These are phyloP conservation scores for Boletus fagicola DNA, from an alignment of 768 basidiomycete genomes.

Conservation along the genomic window DNA sequence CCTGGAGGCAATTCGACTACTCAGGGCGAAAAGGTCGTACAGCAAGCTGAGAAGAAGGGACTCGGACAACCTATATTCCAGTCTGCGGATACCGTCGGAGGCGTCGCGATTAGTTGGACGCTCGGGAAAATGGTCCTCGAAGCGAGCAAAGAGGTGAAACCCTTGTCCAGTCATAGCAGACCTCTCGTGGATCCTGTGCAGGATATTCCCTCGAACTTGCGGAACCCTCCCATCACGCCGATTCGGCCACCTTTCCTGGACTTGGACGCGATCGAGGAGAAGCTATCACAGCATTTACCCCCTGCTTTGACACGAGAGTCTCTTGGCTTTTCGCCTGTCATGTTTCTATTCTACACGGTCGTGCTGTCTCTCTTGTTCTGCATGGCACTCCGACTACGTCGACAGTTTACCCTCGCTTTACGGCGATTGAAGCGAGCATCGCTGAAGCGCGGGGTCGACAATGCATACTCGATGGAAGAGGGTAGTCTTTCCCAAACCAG, in stretches of 20 bases:
- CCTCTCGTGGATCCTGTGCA: conserved; percentile 77
- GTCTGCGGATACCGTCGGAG: conserved; percentile 86
- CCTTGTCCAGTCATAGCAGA: conserved; percentile 42
- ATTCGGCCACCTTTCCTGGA: conserved; percentile 63
- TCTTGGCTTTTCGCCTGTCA: conserved; percentile 69
- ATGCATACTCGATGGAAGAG: conserved; percentile 50
- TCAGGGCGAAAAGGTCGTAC: conserved; percentile 64
- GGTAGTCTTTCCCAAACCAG: conserved; percentile 13
- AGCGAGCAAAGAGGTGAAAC: conserved; percentile 82
- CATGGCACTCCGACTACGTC: conserved; percentile 56
- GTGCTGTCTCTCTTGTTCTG: conserved; percentile 43
- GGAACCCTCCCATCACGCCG: conserved; percentile 51
- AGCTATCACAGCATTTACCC: conserved; percentile 65
- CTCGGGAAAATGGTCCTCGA: conserved; percentile 99
- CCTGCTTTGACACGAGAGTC: conserved; percentile 57
- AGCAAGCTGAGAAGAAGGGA: conserved; percentile 79
- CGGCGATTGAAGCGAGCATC: conserved; percentile 45
- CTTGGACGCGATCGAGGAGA: conserved; percentile 60
- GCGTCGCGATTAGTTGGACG: conserved; percentile 96
- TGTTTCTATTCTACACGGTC: conserved; percentile 55
- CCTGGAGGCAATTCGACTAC: conserved; percentile 75
- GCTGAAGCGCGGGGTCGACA: conserved; percentile 32
- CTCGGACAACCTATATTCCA: conserved; percentile 86
- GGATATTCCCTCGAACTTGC: conserved; percentile 52
- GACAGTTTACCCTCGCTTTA: conserved; percentile 46